Base-by-base conservation (phyloP, 352 stramenopile genomes). In the Pythium utonaiense region DNA sequence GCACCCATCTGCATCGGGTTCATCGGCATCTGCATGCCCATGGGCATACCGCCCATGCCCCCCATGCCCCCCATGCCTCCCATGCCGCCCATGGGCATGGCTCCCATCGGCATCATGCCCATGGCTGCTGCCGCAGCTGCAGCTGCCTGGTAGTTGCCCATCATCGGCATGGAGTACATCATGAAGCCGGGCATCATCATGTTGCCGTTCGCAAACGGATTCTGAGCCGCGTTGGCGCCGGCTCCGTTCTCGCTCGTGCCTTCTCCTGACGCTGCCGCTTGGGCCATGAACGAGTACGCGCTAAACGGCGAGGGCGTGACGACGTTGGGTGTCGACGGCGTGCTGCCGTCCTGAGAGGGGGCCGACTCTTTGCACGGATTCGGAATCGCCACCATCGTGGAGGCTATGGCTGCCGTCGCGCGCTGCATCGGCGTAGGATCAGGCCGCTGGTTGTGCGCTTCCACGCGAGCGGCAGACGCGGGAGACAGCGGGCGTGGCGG, bases 161-260 rank as follows among this genome's bases (percentile, higher is more conserved):
- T 88, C 80, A 92, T 91, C 27, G 73, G 77, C 71, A 83, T 80
- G 49, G 78, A 67, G 54, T 90, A 91, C 82, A 92, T 89, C 74
- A 93, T 86, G 54, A 93, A 91, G 28, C 81, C 78, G 22, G 85
- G 85, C 69, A 90, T 81, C 78, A 91, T 86, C 80, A 91, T 89
- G 51, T 68, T 74, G 9, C 60, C 58, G 36, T 48, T 57, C 21
- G 30, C 51, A 33, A 64, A 69, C 8, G 49, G 49, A n/a, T 62
- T 58, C 27, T 34, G 48, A 16, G 21, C 41, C n/a, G 10, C 30
- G 9, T 48, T 53, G 9, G 3, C 33, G 3, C 22, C 36, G 9
- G 22, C 36, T 8, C n/a, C 36, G 4, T n/a, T 44, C 21, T 62
- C 62, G 33, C 48, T 57, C 16, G 47, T 56, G 24, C 54, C 31